These are phyloP conservation scores for Alternaria viburni DNA, from an alignment of 2,329 filamentous ascomycete species.

Conservation along the genomic window DNA sequence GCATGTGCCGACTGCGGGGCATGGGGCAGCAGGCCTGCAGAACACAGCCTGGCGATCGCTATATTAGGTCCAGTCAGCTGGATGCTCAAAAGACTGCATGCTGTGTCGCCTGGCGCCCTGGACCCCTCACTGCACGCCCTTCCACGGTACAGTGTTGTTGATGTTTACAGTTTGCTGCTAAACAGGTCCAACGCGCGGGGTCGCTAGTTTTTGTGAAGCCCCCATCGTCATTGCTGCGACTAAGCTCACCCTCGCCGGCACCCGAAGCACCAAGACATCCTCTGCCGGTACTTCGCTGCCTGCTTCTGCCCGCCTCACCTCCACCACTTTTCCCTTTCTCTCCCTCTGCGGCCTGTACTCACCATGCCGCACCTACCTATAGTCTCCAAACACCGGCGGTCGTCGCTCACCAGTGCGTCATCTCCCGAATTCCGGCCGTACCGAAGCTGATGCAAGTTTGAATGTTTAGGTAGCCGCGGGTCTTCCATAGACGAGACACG, in stretches of 20 bases:
- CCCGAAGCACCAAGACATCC: slow-evolving; percentile 23
- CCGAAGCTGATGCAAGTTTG: slow-evolving; percentile 26
- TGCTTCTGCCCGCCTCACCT: neutral
- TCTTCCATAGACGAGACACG: slow-evolving; percentile 50
- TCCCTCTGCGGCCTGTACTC: neutral
- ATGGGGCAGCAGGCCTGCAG: slow-evolving; percentile 11
- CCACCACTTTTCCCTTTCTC: neutral
- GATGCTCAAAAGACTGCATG: slow-evolving; percentile 3
- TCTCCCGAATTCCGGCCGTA: slow-evolving; percentile 10
- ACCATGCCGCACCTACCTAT: slow-evolving; percentile 47
- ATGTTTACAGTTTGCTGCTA: slow-evolving; percentile 10
- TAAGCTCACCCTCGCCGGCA: slow-evolving; percentile 22
- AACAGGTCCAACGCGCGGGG: slow-evolving; percentile 26
- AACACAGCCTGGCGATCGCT: slow-evolving; percentile 6
- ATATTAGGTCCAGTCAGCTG: slow-evolving; percentile 9
- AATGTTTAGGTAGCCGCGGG: slow-evolving; percentile 47
- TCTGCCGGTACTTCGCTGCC: slow-evolving; percentile 15
- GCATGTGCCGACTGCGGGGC: slow-evolving; percentile 15
- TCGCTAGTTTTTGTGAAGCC: slow-evolving; percentile 27
- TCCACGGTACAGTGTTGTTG: slow-evolving; percentile 1
- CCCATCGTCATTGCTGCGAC: slow-evolving; percentile 33
- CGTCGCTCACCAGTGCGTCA: slow-evolving; percentile 40
- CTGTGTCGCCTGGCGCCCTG: neutral
- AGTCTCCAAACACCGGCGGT: slow-evolving; percentile 31
- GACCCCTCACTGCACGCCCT: neutral